Evolutionary conservation across 1,284 basidiomycete genomes (phyloP).

Genomic region (Rhodotorula sp.): DNA sequence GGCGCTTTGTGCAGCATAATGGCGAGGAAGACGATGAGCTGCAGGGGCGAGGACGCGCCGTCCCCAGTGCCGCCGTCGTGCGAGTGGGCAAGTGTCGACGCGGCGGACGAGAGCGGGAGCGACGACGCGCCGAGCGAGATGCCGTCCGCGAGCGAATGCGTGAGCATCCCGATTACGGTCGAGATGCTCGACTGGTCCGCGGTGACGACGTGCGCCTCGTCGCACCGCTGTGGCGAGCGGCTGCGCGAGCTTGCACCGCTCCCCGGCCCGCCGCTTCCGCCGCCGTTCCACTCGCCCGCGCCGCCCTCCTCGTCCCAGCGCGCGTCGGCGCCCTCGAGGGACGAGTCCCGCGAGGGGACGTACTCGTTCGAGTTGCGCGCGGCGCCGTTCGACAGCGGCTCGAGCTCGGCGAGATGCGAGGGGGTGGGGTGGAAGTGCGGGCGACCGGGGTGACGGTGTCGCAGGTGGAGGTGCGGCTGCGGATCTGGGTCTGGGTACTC

Average conservation of each 20-base stretch:
- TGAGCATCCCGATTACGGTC: conserved; percentile 76
- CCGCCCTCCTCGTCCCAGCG: background rate
- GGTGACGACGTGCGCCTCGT: conserved; percentile 3
- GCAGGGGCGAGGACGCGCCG: conserved; percentile 55
- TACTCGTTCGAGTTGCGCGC: conserved; percentile 9
- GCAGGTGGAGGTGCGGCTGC: conserved; percentile 46
- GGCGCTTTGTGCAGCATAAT: conserved; percentile 79
- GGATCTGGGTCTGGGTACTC: conserved; percentile 48
- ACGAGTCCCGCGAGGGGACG: background rate
- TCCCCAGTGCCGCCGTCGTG: background rate
- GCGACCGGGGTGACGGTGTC: conserved; percentile 7
- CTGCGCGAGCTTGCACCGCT: background rate
- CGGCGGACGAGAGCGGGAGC: conserved; percentile 37
- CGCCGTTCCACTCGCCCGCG: too few relatives aligned
- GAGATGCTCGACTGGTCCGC: conserved; percentile 56
- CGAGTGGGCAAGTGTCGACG: background rate
- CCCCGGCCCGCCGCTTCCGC: background rate
- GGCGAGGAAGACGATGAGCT: conserved; percentile 81
- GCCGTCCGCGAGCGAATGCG: conserved; percentile 86
- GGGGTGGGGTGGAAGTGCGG: conserved; percentile 17
- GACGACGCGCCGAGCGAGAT: conserved; percentile 76
- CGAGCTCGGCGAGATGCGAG: conserved; percentile 33
- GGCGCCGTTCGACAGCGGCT: conserved; percentile 28
- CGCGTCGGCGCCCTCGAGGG: background rate
- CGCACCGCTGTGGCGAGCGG: background rate